Conservation (phyloP, 768 basidiomycete genomes). For the Psilocybe tampanensis region DNA sequence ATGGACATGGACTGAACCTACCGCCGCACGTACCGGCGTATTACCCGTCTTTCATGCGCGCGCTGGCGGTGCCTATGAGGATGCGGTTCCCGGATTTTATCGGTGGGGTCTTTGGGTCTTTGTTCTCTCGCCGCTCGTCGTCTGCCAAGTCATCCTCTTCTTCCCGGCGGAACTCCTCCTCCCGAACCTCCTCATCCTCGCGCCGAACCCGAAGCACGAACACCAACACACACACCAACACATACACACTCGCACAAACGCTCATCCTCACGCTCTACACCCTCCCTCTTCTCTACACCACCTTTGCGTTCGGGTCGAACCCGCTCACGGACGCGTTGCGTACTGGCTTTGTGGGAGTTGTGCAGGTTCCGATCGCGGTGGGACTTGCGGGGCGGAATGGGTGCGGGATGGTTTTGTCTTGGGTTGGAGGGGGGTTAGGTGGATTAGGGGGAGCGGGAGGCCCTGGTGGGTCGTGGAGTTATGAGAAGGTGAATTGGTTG, state of each 20-base stretch:
- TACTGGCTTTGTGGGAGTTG: neutral
- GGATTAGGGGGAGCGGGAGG: neutral
- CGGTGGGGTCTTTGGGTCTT: neutral
- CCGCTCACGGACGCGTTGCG: neutral
- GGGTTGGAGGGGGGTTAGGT: neutral
- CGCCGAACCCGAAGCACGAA: too few relatives aligned
- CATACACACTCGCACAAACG: neutral
- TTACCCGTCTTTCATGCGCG: neutral
- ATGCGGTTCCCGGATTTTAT: neutral
- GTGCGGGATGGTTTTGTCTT: too few relatives aligned
- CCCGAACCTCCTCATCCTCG: too few relatives aligned
- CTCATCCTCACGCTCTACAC: neutral
- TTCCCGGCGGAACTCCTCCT: too few relatives aligned
- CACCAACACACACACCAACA: too few relatives aligned
- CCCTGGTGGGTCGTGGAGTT: neutral
- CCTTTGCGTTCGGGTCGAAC: neutral
- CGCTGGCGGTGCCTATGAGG: neutral
- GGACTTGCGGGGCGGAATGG: neutral
- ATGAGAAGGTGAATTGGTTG: constrained; percentile 51
- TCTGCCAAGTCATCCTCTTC: too few relatives aligned
- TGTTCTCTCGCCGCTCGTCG: too few relatives aligned
- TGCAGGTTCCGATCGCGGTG: neutral
- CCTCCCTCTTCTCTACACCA: neutral
- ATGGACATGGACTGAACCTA: neutral
- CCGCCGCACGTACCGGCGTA: neutral